Evolutionary conservation across 2,329 filamentous ascomycete species (phyloP), one percentile per base, ranked within the genome.

Genomic region (Fusarium sp.): DNA sequence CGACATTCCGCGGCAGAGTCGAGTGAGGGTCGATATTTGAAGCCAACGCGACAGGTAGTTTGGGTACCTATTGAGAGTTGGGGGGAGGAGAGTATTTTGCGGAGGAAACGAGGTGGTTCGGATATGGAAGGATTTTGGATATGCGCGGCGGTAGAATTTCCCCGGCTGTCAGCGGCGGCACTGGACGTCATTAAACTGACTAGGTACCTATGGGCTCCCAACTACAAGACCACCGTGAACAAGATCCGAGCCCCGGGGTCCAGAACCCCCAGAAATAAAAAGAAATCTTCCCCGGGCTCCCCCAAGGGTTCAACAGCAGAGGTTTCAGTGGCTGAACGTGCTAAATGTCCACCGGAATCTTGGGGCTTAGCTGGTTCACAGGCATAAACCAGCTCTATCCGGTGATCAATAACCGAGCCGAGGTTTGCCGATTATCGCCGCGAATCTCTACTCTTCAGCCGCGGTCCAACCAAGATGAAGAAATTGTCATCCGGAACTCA

Each of bases 161-260:
- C 69, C 65, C 66, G 69, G 68, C 60, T 65, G 60, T 64, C 58
- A 66, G 58, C 57, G 59, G 66, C 69, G 58, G 58, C 50, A 19
- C 60, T 60, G 61, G 48, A 72, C 70, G 70, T 72, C 70, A 72
- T 72, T 71, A 62, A 67, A 63, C 67, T 53, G 68, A 49, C n/a
- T 41, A n/a, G n/a, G n/a, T n/a, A n/a, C n/a, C n/a, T n/a, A 38
- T 19, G 32, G 41, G 22, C n/a, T 42, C 64, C 54, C 32, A 59
- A 19, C 19, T 19, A 19, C 19, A 19, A 19, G 19, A 19, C 19
- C 68, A 70, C 64, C 66, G 64, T 45, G 57, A 55, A 61, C 13
- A 34, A 22, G 32, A 53, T 59, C 19, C 19, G 19, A 19, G 19
- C 19, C 19, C 19, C 19, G 19, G 19, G 28, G 55, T 41, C 57